These are phyloP conservation scores for Aquilaria malaccensis DNA, from an alignment of 345 rosid genomes.

Conservation along the genomic window DNA sequence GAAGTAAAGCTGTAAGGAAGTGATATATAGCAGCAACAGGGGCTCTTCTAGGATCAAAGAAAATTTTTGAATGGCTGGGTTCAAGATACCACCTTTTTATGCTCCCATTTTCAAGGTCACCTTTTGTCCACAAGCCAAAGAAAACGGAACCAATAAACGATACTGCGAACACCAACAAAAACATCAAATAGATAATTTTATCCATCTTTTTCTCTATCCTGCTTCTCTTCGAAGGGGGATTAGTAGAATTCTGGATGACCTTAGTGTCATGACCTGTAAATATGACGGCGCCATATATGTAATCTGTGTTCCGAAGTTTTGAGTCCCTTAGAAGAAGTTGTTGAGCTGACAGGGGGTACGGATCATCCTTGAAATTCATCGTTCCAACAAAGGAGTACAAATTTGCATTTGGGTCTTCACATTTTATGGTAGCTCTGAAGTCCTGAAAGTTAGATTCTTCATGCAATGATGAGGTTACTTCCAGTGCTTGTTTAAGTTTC, in stretches of 20 bases:
- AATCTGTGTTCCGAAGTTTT: slow-evolving; percentile 77
- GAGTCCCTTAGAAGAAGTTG: slow-evolving; percentile 90
- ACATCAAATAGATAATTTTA: slow-evolving; percentile 57
- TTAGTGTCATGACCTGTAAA: slow-evolving; percentile 93
- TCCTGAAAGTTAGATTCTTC: slow-evolving; percentile 53
- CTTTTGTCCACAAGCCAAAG: slow-evolving; percentile 55
- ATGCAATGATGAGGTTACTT: slow-evolving; percentile 50
- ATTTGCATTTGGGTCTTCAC: slow-evolving; percentile 94
- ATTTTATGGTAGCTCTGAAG: slow-evolving; percentile 58
- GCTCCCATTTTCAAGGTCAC: slow-evolving; percentile 51
- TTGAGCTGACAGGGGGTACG: slow-evolving; percentile 62
- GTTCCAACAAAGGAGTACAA: slow-evolving; percentile 75
- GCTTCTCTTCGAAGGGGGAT: slow-evolving; percentile 92
- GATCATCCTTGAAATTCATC: slow-evolving; percentile 52
- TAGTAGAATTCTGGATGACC: slow-evolving; percentile 78
- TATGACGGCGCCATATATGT: slow-evolving; percentile 66
- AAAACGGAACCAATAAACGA: slow-evolving; percentile 63
- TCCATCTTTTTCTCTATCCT: slow-evolving; percentile 82
- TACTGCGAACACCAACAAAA: slow-evolving; percentile 41
- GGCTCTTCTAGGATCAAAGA: slow-evolving; percentile 50
- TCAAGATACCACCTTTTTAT: slow-evolving; percentile 71
- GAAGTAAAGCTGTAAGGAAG: slow-evolving; percentile 64
- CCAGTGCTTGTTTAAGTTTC: slow-evolving; percentile 75
- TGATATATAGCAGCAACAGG: slow-evolving; percentile 47
- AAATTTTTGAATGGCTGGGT: slow-evolving; percentile 48